These are phyloP conservation scores for Rhododendron kiyosumense DNA, from an alignment of 148 eudicot genomes.

Conservation along the genomic window DNA sequence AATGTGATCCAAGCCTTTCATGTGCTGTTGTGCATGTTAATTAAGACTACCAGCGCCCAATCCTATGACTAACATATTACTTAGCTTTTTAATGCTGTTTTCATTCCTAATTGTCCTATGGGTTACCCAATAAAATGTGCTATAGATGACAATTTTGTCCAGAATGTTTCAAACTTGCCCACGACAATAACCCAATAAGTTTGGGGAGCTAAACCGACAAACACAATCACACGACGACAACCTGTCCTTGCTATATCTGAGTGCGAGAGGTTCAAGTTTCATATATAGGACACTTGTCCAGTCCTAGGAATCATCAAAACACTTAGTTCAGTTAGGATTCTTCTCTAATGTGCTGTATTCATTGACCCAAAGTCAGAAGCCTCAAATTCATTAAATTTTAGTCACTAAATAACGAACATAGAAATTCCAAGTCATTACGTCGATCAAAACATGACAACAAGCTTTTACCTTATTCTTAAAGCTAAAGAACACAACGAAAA, in stretches of 20 bases:
- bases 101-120: not conserved
- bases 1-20: not conserved
- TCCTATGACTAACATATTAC: not conserved
- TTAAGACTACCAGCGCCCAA: not conserved
- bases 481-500: not conserved
- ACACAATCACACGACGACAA: not conserved
- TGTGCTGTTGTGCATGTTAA: not conserved
- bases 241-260: not conserved
- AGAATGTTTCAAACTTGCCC: not conserved
- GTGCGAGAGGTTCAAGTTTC: not conserved
- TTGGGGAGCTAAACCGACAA: not conserved
- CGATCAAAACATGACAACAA: not conserved
- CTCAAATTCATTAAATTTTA: not conserved
- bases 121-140: not conserved
- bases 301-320: not conserved
- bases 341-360: not conserved
- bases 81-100: not conserved
- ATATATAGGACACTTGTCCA: not conserved
- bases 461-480: not conserved
- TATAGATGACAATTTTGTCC: not conserved
- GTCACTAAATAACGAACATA: not conserved
- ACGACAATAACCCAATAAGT: not conserved
- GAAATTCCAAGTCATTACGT: not conserved
- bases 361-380: not conserved
- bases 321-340: not conserved